These are phyloP conservation scores for Cordyceps militaris DNA, from an alignment of 2,329 filamentous ascomycete species.

Conservation along the genomic window DNA sequence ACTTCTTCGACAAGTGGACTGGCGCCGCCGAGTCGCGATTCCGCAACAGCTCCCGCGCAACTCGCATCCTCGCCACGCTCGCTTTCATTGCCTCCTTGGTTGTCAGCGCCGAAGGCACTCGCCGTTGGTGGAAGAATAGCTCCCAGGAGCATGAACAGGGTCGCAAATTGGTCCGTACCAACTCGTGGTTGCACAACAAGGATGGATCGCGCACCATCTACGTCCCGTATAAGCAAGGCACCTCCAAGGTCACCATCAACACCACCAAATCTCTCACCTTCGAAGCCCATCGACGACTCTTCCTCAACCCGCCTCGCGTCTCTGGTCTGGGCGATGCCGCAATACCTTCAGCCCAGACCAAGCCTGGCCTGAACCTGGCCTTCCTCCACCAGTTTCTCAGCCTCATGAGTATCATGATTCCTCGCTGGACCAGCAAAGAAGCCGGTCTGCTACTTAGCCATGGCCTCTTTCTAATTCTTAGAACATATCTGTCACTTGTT, in stretches of 20 bases:
- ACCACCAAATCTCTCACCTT: constrained; percentile 90
- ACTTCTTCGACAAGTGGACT: constrained; percentile 55
- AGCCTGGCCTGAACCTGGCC: constrained; percentile 88
- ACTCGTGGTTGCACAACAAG: constrained; percentile 88
- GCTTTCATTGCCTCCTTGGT: constrained; percentile 73
- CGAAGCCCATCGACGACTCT: constrained; percentile 88
- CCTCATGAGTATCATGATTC: constrained; percentile 95
- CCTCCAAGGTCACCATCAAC: constrained; percentile 84
- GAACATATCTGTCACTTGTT: constrained; percentile 89
- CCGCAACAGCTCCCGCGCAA: constrained; percentile 59
- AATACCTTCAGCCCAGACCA: constrained; percentile 82
- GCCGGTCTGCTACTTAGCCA: constrained; percentile 85
- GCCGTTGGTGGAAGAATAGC: constrained; percentile 66
- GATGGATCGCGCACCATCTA: constrained; percentile 93
- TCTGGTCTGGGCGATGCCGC: constrained; percentile 67
- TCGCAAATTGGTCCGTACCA: constrained; percentile 72
- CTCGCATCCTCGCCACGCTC: constrained; percentile 69
- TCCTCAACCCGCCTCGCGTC: constrained; percentile 82
- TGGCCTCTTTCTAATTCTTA: constrained; percentile 77
- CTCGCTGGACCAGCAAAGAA: constrained; percentile 91
- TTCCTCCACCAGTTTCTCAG: constrained; percentile 97
- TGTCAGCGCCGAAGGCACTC: constrained; percentile 68
- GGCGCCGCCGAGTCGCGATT: constrained; percentile 47
- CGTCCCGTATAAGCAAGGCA: constrained; percentile 82
- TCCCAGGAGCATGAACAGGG: constrained; percentile 77